Evolutionary conservation across 73 alveolate species (phyloP).

Genomic region (Paramecium biaurelia): DNA sequence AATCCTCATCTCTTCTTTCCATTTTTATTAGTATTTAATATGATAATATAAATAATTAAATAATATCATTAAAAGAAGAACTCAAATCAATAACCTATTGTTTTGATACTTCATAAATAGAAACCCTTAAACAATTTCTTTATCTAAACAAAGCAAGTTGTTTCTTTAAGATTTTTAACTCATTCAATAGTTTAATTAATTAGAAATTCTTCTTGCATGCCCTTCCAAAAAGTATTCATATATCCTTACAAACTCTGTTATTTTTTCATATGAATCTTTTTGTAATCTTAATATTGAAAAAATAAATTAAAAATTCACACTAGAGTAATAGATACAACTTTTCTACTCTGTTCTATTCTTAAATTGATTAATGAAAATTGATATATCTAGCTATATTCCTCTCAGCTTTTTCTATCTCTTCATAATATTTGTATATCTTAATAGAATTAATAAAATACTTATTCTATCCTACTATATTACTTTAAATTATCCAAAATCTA

Average conservation of each 20-base stretch:
- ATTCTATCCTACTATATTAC: slow-evolving; percentile 58
- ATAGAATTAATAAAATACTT: not conserved
- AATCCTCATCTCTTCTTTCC: slow-evolving; percentile 27
- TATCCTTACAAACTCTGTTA: no score
- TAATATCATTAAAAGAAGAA: not conserved
- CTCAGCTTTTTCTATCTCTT: slow-evolving; percentile 70
- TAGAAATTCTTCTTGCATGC: no score
- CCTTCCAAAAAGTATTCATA: no score
- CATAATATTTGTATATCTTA: slow-evolving; percentile 29
- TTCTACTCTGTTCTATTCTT: slow-evolving; percentile 84
- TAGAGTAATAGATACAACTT: slow-evolving; percentile 69
- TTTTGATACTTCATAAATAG: slow-evolving; percentile 58
- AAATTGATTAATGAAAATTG: slow-evolving; percentile 86
- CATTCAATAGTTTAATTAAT: no score
- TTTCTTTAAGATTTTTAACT: no score
- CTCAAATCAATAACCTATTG: slow-evolving; percentile 75
- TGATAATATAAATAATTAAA: not conserved
- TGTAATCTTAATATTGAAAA: no score
- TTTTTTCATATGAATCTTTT: no score
- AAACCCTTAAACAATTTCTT: no score
- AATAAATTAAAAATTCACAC: slow-evolving; percentile 28
- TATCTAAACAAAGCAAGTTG: no score
- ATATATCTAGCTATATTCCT: slow-evolving; percentile 92
- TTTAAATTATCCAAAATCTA: slow-evolving; percentile 68
- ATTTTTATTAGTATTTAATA: not conserved